These are phyloP conservation scores for Blastobotrys americana DNA, from an alignment of 805 yeast genomes.

Conservation along the genomic window DNA sequence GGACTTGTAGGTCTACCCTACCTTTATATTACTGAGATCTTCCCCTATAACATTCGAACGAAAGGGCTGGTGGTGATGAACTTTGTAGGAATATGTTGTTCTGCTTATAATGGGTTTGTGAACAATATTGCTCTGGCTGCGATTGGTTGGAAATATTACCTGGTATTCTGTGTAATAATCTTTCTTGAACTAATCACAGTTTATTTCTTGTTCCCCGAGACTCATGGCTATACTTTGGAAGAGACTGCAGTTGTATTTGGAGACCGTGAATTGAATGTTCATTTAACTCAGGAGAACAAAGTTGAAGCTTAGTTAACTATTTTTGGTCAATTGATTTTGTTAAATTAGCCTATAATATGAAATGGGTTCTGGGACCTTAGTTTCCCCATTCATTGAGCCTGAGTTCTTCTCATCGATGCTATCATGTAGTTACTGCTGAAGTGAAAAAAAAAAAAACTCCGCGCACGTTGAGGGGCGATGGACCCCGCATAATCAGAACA, in stretches of 20 bases:
- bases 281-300: neutral
- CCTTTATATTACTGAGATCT: constrained; percentile 32
- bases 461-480: too few relatives aligned
- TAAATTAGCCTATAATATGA: too few relatives aligned
- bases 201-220: constrained; percentile 37
- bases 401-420: too few relatives aligned
- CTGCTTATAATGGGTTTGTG: constrained; percentile 8
- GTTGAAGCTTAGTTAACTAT: neutral
- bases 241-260: constrained; percentile 40
- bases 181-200: constrained; percentile 29
- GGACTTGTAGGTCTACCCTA: constrained; percentile 32
- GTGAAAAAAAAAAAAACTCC: too few relatives aligned
- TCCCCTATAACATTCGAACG: constrained; percentile 15
- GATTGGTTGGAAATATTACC: constrained; percentile 39
- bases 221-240: constrained; percentile 38
- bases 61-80: constrained; percentile 9
- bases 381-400: too few relatives aligned
- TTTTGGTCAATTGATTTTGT: neutral
- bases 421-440: too few relatives aligned
- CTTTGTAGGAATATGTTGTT: neutral
- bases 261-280: neutral
- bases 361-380: too few relatives aligned
- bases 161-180: constrained; percentile 25
- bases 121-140: constrained; percentile 33
- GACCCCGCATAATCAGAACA: too few relatives aligned